Percentiles rank a stretch among this genome's conserved stretches.
phyloP scores from a whole-genome alignment of 2,329 filamentous ascomycete species.

The Calcarisporium arbuscula region DNA sequence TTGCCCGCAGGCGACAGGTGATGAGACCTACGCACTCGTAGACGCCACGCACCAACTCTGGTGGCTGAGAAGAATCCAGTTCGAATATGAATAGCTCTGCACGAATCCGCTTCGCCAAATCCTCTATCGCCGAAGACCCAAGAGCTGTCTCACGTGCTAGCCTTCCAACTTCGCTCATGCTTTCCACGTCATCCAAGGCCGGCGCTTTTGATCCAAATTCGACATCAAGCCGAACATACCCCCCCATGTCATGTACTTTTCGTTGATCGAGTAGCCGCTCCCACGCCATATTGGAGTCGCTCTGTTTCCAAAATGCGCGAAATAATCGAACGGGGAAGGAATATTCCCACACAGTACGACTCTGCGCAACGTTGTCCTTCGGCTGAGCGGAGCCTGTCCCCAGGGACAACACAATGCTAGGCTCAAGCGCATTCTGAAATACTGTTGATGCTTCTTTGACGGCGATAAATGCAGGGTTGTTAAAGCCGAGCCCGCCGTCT shows the following conservation, averaged over 20 bases:
- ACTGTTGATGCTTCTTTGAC: slow-evolving; percentile 6
- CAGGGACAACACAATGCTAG: slow-evolving; percentile 6
- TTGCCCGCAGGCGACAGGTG: neutral
- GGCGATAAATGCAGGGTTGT: slow-evolving; percentile 8
- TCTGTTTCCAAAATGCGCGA: slow-evolving; percentile 1
- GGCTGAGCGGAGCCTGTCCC: slow-evolving; percentile 6
- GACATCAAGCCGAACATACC: neutral
- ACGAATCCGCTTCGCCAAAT: slow-evolving; percentile 1
- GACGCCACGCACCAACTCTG: neutral
- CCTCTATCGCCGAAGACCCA: slow-evolving; percentile 1
- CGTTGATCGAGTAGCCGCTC: slow-evolving; percentile 1
- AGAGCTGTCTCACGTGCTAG: slow-evolving; percentile 1
- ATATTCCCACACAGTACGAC: neutral
- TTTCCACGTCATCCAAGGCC: neutral
- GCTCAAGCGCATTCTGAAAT: slow-evolving; percentile 3
- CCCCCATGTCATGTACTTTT: neutral
- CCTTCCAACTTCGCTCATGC: slow-evolving; percentile 1
- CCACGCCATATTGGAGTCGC: slow-evolving; percentile 1
- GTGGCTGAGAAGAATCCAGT: neutral
- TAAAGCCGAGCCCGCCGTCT: slow-evolving; percentile 9
- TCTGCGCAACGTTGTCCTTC: neutral
- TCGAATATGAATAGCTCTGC: slow-evolving; percentile 2
- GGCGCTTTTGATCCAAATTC: neutral
- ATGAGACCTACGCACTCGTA: slow-evolving; percentile 1
- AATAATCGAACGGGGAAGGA: slow-evolving; percentile 1